Base-by-base conservation (phyloP, 306 rosid species). In the Inga oerstediana region DNA sequence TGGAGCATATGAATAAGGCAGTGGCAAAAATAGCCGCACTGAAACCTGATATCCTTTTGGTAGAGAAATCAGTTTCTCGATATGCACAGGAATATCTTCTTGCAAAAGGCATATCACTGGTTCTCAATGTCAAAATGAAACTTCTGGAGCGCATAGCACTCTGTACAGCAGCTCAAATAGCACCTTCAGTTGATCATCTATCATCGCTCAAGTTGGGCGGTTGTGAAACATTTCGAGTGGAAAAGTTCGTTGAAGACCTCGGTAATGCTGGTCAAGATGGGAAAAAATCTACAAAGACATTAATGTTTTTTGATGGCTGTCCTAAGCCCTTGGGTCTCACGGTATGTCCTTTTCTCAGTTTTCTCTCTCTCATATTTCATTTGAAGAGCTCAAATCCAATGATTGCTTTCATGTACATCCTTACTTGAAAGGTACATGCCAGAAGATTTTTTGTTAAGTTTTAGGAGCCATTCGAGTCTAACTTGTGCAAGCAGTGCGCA, bases 1-100 rank as follows among this genome's bases (percentile, higher is more conserved):
- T 87, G 89, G 96, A 92, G 76, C 93, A 92, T 83, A 82, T 92
- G 85, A 92, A 84, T 87, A 88, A 90, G 96, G 93, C 92, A 54
- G 92, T 92, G 54, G 91, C 96, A 72, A 92, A 90, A 92, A 88
- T 92, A 17, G 91, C 85, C 68, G 85, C 86, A 49, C 92, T 85
- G 59, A 84, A 81, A 8, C 96, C 96, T 54, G 87, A 90, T 84
- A 85, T 92, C 78, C 90, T 92, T 80, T 74, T 92, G 82, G 93
- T 92, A 61, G 96, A 92, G 85, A 92, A 86, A 72, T 72, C 76
- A 14, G 76, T 72, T 72, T 72, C 76, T 46, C 59, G 76, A 27
- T 46, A 72, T 15, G 96, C 96, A 65, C 93, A 87, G 85, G 96
- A 92, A 62, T 88, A 87, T 73, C 90, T 92, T 79, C 93, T 92